phyloP scores from a whole-genome alignment of 1,284 basidiomycete genomes.

The Bjerkandera adusta region DNA sequence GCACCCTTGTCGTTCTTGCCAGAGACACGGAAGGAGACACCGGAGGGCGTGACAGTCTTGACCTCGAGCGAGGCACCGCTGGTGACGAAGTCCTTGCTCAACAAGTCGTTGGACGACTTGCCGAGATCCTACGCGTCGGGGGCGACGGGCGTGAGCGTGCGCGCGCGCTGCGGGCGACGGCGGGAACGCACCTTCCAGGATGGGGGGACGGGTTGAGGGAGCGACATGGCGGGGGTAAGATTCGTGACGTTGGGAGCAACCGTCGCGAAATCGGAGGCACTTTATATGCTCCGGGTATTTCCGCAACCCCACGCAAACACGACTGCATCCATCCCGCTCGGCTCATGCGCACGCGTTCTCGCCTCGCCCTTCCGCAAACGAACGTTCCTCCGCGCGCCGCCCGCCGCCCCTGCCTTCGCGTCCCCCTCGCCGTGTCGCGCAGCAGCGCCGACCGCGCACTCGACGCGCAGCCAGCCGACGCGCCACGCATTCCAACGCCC shows the following conservation, averaged over 20 bases:
- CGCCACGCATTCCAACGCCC: no score
- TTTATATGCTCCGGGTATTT: constrained; percentile 30
- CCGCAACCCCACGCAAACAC: constrained; percentile 29
- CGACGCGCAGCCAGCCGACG: no score
- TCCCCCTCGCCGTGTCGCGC: neutral
- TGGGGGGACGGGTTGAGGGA: constrained; percentile 88
- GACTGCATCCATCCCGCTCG: constrained; percentile 12
- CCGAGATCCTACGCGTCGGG: constrained; percentile 75
- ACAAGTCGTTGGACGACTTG: constrained; percentile 95
- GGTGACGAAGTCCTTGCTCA: constrained; percentile 94
- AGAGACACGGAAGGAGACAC: constrained; percentile 86
- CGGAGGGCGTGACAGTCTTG: constrained; percentile 93
- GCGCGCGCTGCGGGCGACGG: neutral
- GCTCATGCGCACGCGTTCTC: no score
- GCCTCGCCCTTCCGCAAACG: no score
- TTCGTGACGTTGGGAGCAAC: constrained; percentile 25
- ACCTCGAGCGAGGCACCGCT: constrained; percentile 79
- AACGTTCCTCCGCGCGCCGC: neutral
- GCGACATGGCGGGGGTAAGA: constrained; percentile 56
- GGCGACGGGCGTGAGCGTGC: constrained; percentile 3
- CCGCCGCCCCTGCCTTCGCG: neutral
- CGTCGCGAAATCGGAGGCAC: constrained; percentile 18
- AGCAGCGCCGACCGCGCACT: no score
- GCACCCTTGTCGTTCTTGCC: constrained; percentile 77
- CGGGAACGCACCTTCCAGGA: constrained; percentile 78